A percentile compares a stretch with the other conserved stretches of the same genome.
phyloP scores from a whole-genome alignment of 1,284 basidiomycete species.

The Xerocomus minutiporus region DNA sequence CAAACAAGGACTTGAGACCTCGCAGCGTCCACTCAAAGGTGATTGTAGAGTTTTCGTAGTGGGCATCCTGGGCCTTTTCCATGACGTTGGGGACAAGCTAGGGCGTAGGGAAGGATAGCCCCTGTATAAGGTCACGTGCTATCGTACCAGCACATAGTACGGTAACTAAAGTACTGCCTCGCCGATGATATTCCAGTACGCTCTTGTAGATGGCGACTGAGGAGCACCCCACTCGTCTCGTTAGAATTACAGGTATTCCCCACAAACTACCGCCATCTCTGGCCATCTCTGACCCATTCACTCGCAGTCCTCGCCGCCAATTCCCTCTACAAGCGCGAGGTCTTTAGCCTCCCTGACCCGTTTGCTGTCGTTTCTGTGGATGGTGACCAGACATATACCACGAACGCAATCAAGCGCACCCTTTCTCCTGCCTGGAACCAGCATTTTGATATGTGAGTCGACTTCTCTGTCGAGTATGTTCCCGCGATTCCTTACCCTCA shows the following conservation, averaged over 20 bases:
- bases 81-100: conserved; percentile 12
- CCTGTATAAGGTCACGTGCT: conserved; percentile 18
- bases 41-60: conserved; percentile 54
- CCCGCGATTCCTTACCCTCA: conserved; percentile 5
- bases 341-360: conserved; percentile 90
- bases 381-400: conserved; percentile 91
- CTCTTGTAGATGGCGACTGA: conserved; percentile 21
- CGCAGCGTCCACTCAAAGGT: conserved; percentile 74
- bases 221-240: conserved; percentile 7
- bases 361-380: conserved; percentile 97
- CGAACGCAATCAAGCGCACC: conserved; percentile 78
- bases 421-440: conserved; percentile 94
- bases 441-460: conserved; percentile 80
- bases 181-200: conserved; percentile 2
- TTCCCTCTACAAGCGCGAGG: conserved; percentile 84
- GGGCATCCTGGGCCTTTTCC: conserved; percentile 23
- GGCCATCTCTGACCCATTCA: not conserved
- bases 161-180: conserved; percentile 10
- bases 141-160: no score
- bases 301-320: conserved; percentile 79
- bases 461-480: conserved; percentile 5
- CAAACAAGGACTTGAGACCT: conserved; percentile 66
- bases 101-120: conserved; percentile 12
- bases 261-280: not conserved
- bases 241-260: conserved; percentile 26